Evolutionary conservation across 2,329 filamentous ascomycete genomes (phyloP).

Genomic region (Beauveria bassiana): DNA sequence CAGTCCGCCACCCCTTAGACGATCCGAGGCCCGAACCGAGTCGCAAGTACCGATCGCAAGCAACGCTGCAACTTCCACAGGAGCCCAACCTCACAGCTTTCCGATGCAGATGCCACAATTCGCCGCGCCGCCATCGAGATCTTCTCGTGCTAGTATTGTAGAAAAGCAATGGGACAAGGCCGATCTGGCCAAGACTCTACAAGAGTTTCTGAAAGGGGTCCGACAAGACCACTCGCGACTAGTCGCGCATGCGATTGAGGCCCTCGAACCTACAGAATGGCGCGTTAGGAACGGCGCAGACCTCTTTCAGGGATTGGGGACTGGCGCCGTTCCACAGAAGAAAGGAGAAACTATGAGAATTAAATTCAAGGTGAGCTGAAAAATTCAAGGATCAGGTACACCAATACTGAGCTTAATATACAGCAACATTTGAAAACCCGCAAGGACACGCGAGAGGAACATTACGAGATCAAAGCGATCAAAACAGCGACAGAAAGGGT

Average conservation of each 20-base stretch:
- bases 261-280: conserved; percentile 33
- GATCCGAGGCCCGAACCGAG: conserved; percentile 11
- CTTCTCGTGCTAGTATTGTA: background rate
- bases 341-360: conserved; percentile 37
- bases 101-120: conserved; percentile 3
- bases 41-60: background rate
- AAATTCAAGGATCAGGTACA: background rate
- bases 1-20: conserved; percentile 23
- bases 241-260: conserved; percentile 36
- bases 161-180: background rate
- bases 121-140: conserved; percentile 11
- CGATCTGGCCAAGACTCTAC: conserved; percentile 20
- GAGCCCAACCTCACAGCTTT: conserved; percentile 2
- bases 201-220: conserved; percentile 34
- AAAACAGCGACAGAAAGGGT: conserved; percentile 44
- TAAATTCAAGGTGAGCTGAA: conserved; percentile 39
- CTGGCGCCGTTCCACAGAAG: conserved; percentile 26
- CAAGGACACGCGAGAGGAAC: conserved; percentile 35
- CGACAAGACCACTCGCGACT: conserved; percentile 37
- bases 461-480: conserved; percentile 36
- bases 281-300: conserved; percentile 36
- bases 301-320: conserved; percentile 38
- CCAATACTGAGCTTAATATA: background rate
- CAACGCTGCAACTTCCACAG: conserved; percentile 11
- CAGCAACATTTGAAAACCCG: conserved; percentile 38